phyloP scores from a whole-genome alignment of 23 red algal genomes.

The Agarophyton chilense region DNA sequence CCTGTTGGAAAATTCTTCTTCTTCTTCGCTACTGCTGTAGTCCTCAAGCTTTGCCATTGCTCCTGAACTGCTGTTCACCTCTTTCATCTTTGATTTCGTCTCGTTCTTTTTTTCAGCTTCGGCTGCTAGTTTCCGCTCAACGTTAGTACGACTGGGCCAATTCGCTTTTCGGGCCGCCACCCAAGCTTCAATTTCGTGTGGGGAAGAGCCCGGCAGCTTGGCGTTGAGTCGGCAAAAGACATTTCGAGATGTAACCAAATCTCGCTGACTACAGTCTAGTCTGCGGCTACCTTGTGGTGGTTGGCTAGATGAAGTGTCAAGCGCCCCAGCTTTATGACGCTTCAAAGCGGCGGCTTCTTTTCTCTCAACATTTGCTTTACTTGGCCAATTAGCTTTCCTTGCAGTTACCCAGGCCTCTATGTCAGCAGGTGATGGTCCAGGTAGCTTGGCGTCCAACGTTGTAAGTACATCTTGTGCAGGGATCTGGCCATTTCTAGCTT shows the following conservation, averaged over 20 bases:
- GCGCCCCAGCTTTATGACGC: not conserved
- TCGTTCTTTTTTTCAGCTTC: not conserved
- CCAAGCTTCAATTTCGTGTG: slow-evolving; percentile 48
- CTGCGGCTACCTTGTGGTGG: not conserved
- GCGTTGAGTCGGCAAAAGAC: slow-evolving; percentile 14
- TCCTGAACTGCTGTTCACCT: not conserved
- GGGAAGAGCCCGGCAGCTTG: slow-evolving; percentile 27
- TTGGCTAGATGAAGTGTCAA: not conserved
- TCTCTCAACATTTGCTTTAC: slow-evolving; percentile 29
- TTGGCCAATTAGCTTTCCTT: slow-evolving; percentile 63
- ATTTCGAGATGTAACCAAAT: slow-evolving; percentile 27
- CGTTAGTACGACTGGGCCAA: slow-evolving; percentile 53
- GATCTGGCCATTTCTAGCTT: not conserved
- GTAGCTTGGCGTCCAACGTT: not conserved
- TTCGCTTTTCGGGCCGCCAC: slow-evolving; percentile 55
- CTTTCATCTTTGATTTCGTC: not conserved
- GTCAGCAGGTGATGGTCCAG: slow-evolving; percentile 34
- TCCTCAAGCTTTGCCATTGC: slow-evolving; percentile 21
- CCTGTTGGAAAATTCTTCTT: not conserved
- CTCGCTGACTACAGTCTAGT: slow-evolving; percentile 3
- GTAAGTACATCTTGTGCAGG: not conserved
- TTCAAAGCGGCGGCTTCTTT: slow-evolving; percentile 12
- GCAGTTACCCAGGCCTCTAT: slow-evolving; percentile 37
- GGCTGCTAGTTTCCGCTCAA: slow-evolving; percentile 33
- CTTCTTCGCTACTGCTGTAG: slow-evolving; percentile 38